Evolutionary conservation across 1,139 yeast species (phyloP).

Genomic region (Candida buenavistaensis): DNA sequence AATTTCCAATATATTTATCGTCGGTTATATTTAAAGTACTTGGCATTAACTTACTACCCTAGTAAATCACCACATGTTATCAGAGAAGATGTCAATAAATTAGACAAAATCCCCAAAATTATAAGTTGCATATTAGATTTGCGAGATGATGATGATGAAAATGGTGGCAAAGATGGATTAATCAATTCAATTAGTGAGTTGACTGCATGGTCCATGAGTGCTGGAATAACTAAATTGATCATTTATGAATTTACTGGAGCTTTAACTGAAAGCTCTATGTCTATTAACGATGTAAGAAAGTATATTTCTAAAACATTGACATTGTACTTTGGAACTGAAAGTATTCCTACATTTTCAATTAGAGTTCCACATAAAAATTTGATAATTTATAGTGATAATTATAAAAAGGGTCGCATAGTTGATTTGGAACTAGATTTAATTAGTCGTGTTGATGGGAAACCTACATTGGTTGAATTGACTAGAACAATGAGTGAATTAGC

Average conservation of each 20-base stretch:
- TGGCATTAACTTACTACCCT: slow-evolving; percentile 73
- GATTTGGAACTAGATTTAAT: slow-evolving; percentile 68
- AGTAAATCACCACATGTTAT: slow-evolving; percentile 84
- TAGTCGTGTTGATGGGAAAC: slow-evolving; percentile 82
- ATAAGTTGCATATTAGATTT: slow-evolving; percentile 72
- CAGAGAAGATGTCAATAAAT: slow-evolving; percentile 73
- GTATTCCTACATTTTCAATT: slow-evolving; percentile 60
- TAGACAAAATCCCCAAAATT: slow-evolving; percentile 75
- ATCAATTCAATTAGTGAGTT: slow-evolving; percentile 75
- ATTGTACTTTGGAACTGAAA: slow-evolving; percentile 72
- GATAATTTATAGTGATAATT: slow-evolving; percentile 40
- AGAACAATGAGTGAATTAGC: slow-evolving; percentile 82
- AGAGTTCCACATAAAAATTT: slow-evolving; percentile 63
- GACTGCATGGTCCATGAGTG: slow-evolving; percentile 83
- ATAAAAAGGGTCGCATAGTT: slow-evolving; percentile 18
- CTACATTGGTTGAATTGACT: slow-evolving; percentile 85
- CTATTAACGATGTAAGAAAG: slow-evolving; percentile 57
- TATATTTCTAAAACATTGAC: slow-evolving; percentile 62
- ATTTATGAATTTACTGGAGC: slow-evolving; percentile 82
- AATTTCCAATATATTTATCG: slow-evolving; percentile 54
- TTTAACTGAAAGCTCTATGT: slow-evolving; percentile 40
- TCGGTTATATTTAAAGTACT: slow-evolving; percentile 54
- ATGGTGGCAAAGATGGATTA: slow-evolving; percentile 85
- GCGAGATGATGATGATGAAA: slow-evolving; percentile 75
- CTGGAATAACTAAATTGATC: slow-evolving; percentile 72